A percentile compares a stretch with the other conserved stretches of the same genome.
phyloP scores from a whole-genome alignment of 805 yeast genomes.

The Teunomyces tritomae region DNA sequence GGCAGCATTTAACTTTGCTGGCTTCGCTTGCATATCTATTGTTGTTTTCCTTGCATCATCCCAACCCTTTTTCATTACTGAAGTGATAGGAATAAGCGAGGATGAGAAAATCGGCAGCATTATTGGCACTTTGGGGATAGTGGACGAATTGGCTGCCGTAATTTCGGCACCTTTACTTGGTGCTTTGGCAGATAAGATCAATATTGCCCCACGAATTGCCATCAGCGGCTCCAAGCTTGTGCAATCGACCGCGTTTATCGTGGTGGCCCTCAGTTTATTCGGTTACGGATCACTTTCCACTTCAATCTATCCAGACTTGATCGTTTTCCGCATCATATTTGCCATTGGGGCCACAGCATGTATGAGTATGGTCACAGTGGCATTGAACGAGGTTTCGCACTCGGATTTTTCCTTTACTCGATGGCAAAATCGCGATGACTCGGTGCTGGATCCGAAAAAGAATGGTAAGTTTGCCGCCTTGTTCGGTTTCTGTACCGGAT shows the following conservation, averaged over 20 bases:
- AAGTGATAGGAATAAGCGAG: conserved; percentile 26
- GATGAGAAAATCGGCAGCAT: conserved; percentile 29
- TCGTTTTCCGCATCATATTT: conserved; percentile 52
- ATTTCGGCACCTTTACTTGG: conserved; percentile 61
- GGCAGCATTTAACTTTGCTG: conserved; percentile 33
- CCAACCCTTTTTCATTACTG: conserved; percentile 38
- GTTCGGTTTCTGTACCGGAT: conserved; percentile 60
- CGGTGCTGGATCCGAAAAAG: conserved; percentile 17
- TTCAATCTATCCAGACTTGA: conserved; percentile 46
- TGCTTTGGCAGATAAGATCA: conserved; percentile 54
- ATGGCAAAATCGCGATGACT: conserved; percentile 8
- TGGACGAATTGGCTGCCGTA: conserved; percentile 59
- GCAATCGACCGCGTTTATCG: conserved; percentile 45
- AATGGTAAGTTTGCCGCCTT: conserved; percentile 57
- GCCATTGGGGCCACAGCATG: conserved; percentile 58
- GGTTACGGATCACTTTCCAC: conserved; percentile 43
- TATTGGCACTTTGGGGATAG: conserved; percentile 42
- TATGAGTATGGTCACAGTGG: conserved; percentile 59
- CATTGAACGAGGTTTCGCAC: conserved; percentile 53
- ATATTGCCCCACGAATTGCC: conserved; percentile 10
- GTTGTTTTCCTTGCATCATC: conserved; percentile 39
- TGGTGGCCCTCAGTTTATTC: conserved; percentile 45
- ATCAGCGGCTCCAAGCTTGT: conserved; percentile 54
- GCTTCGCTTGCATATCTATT: conserved; percentile 36
- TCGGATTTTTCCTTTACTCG: conserved; percentile 39